phyloP scores from a whole-genome alignment of 2,329 filamentous ascomycete genomes.

The Aspergillus aculeatinus region DNA sequence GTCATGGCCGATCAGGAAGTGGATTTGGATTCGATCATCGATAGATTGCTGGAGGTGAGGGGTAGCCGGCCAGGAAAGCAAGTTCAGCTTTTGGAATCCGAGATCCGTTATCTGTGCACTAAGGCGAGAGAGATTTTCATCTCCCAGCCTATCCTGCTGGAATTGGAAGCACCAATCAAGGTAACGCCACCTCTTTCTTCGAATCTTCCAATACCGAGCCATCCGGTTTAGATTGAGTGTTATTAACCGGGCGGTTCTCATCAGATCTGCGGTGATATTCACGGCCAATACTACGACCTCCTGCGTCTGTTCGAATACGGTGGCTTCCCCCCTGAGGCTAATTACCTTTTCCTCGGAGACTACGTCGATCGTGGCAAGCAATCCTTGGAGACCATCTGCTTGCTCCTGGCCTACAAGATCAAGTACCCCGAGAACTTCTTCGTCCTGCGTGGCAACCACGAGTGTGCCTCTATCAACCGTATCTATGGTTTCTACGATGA shows the following conservation, averaged over 20 bases:
- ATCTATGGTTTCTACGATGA: slow-evolving; percentile 99
- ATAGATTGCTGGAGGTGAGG: slow-evolving; percentile 93
- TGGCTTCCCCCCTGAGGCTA: slow-evolving; percentile 95
- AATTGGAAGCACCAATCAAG: slow-evolving; percentile 99
- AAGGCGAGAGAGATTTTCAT: slow-evolving; percentile 99
- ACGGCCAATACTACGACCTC: slow-evolving; percentile 98
- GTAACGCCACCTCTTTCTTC: slow-evolving; percentile 49
- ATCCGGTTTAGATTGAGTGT: not conserved
- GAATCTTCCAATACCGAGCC: not conserved
- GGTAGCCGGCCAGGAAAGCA: slow-evolving; percentile 98
- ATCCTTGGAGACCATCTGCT: slow-evolving; percentile 96
- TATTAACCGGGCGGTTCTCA: slow-evolving; percentile 17
- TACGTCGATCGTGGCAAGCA: slow-evolving; percentile 99
- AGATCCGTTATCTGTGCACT: slow-evolving; percentile 96
- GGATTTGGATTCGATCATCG: slow-evolving; percentile 99
- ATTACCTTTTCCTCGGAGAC: slow-evolving; percentile 98
- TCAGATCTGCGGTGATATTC: slow-evolving; percentile 98
- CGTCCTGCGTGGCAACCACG: slow-evolving; percentile 96
- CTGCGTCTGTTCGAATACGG: slow-evolving; percentile 97
- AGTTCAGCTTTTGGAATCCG: slow-evolving; percentile 91
- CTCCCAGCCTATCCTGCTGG: slow-evolving; percentile 94
- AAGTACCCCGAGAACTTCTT: slow-evolving; percentile 99
- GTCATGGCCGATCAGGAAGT: slow-evolving; percentile 81
- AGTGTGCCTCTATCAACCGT: slow-evolving; percentile 97
- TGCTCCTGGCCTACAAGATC: slow-evolving; percentile 98